Percentiles rank a stretch among this genome's conserved stretches.
Evolutionary conservation across 176 grass and related monocot genomes (phyloP).

Genomic region (Pontederia paniculata): DNA sequence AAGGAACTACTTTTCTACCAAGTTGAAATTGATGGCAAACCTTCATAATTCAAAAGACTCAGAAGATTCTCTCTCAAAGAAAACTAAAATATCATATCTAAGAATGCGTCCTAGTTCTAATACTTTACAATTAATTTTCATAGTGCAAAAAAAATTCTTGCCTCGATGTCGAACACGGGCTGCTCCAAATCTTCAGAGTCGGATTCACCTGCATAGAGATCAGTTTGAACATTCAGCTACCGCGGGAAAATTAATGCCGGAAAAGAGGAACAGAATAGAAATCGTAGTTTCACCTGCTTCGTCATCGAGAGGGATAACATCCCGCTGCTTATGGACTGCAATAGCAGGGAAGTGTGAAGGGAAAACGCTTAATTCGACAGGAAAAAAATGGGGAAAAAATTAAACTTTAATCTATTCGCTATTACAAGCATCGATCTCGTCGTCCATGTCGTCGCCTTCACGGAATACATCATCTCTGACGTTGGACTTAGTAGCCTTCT

Average conservation of each 20-base stretch:
- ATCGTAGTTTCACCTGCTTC: slow-evolving; percentile 21
- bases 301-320: slow-evolving; percentile 57
- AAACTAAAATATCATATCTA: too few species aligned
- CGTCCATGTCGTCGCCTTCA: slow-evolving; percentile 33
- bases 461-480: slow-evolving; percentile 7
- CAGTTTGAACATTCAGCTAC: slow-evolving; percentile 10
- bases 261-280: neutral
- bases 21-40: too few species aligned
- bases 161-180: slow-evolving; percentile 60
- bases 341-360: neutral
- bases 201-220: slow-evolving; percentile 18
- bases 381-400: neutral
- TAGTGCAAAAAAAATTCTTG: slow-evolving; percentile 1
- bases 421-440: slow-evolving; percentile 81
- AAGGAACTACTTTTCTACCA: too few species aligned
- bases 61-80: too few species aligned
- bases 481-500: slow-evolving; percentile 17
- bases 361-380: neutral
- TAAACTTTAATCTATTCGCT: neutral
- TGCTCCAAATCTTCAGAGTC: slow-evolving; percentile 60
- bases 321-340: slow-evolving; percentile 77
- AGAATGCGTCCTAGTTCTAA: too few species aligned
- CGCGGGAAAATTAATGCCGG: neutral
- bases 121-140: neutral
- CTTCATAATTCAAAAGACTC: too few species aligned